Evolutionary conservation across 2,329 filamentous ascomycete genomes (phyloP).

Genomic region (Hypoxylon sp.): DNA sequence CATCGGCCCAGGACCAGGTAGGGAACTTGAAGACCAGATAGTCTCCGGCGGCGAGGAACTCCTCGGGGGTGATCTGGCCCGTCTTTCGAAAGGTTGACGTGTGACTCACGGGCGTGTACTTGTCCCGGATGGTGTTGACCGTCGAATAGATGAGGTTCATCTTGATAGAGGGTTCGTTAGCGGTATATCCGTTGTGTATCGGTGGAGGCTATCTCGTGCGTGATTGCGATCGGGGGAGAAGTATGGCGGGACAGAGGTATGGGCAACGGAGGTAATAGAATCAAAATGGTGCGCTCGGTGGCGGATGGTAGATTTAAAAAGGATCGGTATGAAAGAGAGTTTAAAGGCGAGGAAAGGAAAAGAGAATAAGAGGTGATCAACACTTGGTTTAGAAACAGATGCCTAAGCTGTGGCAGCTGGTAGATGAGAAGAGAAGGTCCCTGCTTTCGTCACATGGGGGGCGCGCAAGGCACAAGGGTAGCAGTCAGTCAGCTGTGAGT

Average conservation of each 20-base stretch:
- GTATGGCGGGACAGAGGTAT: neutral
- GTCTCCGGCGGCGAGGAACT: constrained; percentile 94
- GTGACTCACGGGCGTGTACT: constrained; percentile 86
- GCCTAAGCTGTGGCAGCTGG: neutral
- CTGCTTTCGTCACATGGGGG: constrained; percentile 20
- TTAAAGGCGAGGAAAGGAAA: neutral
- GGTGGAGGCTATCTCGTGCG: neutral
- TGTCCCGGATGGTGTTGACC: constrained; percentile 89
- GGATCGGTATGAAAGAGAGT: neutral
- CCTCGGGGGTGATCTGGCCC: constrained; percentile 95
- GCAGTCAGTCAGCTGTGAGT: constrained; percentile 2
- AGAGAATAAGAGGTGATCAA: neutral
- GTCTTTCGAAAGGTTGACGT: constrained; percentile 93
- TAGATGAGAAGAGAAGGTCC: neutral
- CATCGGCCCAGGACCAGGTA: constrained; percentile 95
- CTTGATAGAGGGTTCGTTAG: constrained; percentile 40
- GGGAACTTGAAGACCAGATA: constrained; percentile 99
- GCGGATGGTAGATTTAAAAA: neutral
- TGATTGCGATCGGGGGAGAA: neutral
- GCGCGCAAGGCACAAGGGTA: constrained; percentile 13
- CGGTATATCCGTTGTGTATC: neutral
- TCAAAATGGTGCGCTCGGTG: neutral
- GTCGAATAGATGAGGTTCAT: constrained; percentile 96
- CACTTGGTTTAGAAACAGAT: neutral
- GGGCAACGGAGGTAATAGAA: too few relatives aligned